A percentile compares a stretch with the other conserved stretches of the same genome.
phyloP scores from a whole-genome alignment of 495 filamentous ascomycete species.

The Cercophora sp. region DNA sequence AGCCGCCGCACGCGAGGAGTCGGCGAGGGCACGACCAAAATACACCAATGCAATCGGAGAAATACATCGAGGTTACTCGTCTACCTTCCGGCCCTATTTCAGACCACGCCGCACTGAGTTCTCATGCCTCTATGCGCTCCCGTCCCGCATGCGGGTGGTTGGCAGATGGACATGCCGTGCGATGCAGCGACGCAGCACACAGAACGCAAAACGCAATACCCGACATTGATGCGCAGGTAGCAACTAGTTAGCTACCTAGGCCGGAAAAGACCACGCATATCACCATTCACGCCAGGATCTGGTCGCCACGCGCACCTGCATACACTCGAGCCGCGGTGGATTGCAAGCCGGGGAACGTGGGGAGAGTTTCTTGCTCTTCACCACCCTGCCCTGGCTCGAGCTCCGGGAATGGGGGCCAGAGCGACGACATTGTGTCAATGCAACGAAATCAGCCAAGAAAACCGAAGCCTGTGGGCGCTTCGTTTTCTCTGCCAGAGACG shows the following conservation, averaged over 20 bases:
- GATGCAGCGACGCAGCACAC: background rate
- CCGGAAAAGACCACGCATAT: background rate
- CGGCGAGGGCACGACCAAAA: background rate
- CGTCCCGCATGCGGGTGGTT: background rate
- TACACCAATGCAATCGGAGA: background rate
- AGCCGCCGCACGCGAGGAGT: too few relatives aligned
- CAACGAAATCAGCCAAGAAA: background rate
- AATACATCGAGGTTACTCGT: too few relatives aligned
- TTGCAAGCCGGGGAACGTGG: conserved; percentile 20
- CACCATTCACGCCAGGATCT: background rate
- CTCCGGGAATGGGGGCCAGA: background rate
- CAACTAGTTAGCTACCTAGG: background rate
- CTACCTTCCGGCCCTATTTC: conserved; percentile 3
- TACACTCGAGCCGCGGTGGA: background rate
- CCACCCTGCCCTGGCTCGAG: background rate
- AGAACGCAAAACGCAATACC: background rate
- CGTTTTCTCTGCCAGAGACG: background rate
- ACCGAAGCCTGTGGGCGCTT: background rate
- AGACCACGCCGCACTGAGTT: background rate
- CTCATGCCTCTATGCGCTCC: background rate
- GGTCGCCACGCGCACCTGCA: background rate
- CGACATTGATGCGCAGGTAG: background rate
- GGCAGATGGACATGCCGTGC: conserved; percentile 2
- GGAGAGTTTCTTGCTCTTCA: conserved; percentile 9
- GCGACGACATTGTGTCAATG: background rate